These are phyloP conservation scores for Plantago elongata DNA, from an alignment of 257 asterid species.

Conservation along the genomic window DNA sequence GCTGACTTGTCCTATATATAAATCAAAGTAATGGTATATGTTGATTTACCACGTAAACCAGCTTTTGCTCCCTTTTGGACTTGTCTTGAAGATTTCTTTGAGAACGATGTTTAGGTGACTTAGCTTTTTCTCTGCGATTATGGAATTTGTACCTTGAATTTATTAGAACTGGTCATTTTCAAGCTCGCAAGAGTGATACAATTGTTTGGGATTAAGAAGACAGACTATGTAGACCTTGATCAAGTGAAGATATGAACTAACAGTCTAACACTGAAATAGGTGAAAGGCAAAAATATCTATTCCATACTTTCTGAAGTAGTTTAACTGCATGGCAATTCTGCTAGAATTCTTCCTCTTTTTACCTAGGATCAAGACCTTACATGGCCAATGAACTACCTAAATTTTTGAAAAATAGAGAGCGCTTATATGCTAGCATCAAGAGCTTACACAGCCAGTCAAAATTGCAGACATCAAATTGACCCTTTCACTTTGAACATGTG, in stretches of 20 bases:
- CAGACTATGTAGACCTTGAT: neutral
- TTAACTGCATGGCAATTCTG: neutral
- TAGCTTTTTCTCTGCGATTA: constrained; percentile 3
- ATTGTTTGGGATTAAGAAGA: neutral
- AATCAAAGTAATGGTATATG: constrained; percentile 5
- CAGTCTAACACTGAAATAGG: neutral
- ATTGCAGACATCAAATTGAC: neutral
- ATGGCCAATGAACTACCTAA: neutral
- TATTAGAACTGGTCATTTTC: neutral
- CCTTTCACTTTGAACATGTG: neutral
- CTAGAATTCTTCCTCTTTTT: neutral
- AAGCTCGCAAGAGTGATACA: neutral
- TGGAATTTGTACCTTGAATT: constrained; percentile 1
- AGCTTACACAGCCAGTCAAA: neutral
- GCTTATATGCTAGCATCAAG: neutral
- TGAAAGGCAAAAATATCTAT: neutral
- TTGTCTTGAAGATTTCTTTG: neutral
- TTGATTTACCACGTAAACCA: neutral
- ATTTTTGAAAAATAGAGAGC: neutral
- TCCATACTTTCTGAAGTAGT: neutral
- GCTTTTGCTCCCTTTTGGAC: no score
- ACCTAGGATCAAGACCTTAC: neutral
- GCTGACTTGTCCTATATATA: constrained; percentile 10
- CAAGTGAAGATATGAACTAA: neutral
- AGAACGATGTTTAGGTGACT: neutral